A percentile compares a stretch with the other conserved stretches of the same genome.
Evolutionary conservation across 2,329 filamentous ascomycete species (phyloP).

Genomic region (Colletotrichum gigasporum): DNA sequence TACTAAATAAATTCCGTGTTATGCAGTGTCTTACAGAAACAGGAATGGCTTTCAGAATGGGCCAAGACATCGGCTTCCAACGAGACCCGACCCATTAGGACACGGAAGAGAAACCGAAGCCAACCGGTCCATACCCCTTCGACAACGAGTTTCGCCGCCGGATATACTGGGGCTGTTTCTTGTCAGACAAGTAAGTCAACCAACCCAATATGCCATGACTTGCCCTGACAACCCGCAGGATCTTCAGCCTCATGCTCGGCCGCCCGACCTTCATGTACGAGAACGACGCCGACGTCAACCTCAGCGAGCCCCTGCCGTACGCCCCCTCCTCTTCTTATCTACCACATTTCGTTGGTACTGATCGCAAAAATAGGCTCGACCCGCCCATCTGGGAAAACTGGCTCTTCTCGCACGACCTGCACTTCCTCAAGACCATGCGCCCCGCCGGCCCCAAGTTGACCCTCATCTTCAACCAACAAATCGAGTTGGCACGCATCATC

Average conservation of each 20-base stretch:
- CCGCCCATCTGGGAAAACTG: constrained; percentile 19
- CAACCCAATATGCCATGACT: not conserved
- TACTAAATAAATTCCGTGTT: not conserved
- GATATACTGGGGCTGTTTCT: constrained; percentile 42
- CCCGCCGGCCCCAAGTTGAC: constrained; percentile 34
- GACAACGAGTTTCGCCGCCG: constrained; percentile 39
- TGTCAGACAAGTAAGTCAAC: constrained; percentile 36
- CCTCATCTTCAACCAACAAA: constrained; percentile 33
- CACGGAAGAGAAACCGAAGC: constrained; percentile 29
- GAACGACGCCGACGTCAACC: constrained; percentile 29
- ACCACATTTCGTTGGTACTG: not conserved
- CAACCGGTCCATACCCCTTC: constrained; percentile 18
- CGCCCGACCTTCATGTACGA: constrained; percentile 31
- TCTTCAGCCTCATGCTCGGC: constrained; percentile 33
- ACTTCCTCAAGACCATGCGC: constrained; percentile 31
- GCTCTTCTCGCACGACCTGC: constrained; percentile 30
- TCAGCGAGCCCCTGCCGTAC: constrained; percentile 5
- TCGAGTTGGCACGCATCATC: constrained; percentile 34
- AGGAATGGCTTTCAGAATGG: constrained; percentile 44
- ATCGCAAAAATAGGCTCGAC: not conserved
- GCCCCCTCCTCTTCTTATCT: accelerated
- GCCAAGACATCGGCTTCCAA: constrained; percentile 41
- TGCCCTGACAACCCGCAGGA: not conserved
- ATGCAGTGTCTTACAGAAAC: not conserved
- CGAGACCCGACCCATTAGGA: constrained; percentile 37